These are phyloP conservation scores for Aspergillus pseudotamarii DNA, from an alignment of 2,329 filamentous ascomycete species.

Conservation along the genomic window DNA sequence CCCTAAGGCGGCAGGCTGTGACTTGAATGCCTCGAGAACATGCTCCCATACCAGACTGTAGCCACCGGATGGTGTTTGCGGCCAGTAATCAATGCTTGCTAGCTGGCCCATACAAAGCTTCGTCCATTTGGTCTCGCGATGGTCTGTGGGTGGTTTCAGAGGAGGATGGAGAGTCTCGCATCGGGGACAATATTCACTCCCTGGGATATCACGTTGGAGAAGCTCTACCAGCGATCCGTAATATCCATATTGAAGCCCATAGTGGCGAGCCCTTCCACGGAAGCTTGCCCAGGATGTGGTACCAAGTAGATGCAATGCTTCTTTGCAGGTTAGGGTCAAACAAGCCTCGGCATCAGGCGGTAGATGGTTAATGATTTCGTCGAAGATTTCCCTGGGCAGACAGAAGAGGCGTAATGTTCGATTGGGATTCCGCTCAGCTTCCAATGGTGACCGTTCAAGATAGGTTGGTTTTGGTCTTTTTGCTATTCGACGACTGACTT, in stretches of 20 bases:
- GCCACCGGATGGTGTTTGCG: background rate
- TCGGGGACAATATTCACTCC: background rate
- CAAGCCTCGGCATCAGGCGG: background rate
- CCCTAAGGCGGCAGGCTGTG: background rate
- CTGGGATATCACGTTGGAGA: conserved; percentile 1
- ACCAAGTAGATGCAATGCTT: background rate
- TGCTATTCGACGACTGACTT: background rate
- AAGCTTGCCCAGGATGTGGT: conserved; percentile 1
- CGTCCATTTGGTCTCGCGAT: conserved; percentile 5
- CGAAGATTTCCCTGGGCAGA: conserved; percentile 7
- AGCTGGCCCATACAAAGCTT: conserved; percentile 6
- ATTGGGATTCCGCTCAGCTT: background rate
- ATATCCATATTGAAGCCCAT: background rate
- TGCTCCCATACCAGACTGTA: conserved; percentile 10
- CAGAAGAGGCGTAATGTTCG: background rate
- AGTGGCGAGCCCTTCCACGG: background rate
- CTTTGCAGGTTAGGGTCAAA: conserved; percentile 12
- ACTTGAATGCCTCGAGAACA: conserved; percentile 1
- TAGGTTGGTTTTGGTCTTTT: background rate
- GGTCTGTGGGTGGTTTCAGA: conserved; percentile 1
- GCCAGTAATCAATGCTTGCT: conserved; percentile 9
- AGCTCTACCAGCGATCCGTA: background rate
- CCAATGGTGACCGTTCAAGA: background rate
- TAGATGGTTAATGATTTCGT: conserved; percentile 7
- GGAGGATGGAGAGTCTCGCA: conserved; percentile 11